Evolutionary conservation across 2,329 filamentous ascomycete species (phyloP), one percentile per base, ranked within the genome.

Genomic region (Fusarium sp.): DNA sequence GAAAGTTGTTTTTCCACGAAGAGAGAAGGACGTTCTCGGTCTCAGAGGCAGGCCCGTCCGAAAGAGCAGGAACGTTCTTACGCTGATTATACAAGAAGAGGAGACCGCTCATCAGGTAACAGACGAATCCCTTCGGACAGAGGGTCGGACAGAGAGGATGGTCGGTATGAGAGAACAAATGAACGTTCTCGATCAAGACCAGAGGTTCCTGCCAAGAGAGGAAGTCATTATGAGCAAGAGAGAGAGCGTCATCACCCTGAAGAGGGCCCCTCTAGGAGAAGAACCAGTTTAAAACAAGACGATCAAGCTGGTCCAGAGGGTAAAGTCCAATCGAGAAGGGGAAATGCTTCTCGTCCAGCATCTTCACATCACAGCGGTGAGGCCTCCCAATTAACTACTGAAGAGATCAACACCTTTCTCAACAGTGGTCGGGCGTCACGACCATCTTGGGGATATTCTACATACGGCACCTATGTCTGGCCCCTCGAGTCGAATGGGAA

Each of bases 401-500:
- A 55, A 25, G 64, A 60, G 18, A 37, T 34, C n/a, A 56, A 61
- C 30, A 55, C 50, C 14, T 50, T 12, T 12, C 18, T 48, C 34
- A 58, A 68, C 21, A 42, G 51, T 12, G 27, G 50, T 3, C 59
- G 41, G 51, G 55, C 51, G 23, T 30, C 46, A 25, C 40, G 28
- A 32, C 10, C 43, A 11, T 27, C 18, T 18, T 43, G 41, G 21
- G 47, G 30, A 21, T 20, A 34, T 5, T 57, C 59, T 25, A 75
- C 68, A 1, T 72, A 73, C 6, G 72, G 72, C 14, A 73, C 73
- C 23, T 75, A 73, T 61, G 69, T 72, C 32, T 48, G 59, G 27
- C 68, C 70, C 4, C 47, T 74, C 12, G 59, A 73, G n/a, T 42
- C 43, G 25, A 42, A 20, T 45, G 66, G 70, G 14, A 37, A 48